These are phyloP conservation scores for Colletotrichum filicis DNA, from an alignment of 2,329 filamentous ascomycete species.

Conservation along the genomic window DNA sequence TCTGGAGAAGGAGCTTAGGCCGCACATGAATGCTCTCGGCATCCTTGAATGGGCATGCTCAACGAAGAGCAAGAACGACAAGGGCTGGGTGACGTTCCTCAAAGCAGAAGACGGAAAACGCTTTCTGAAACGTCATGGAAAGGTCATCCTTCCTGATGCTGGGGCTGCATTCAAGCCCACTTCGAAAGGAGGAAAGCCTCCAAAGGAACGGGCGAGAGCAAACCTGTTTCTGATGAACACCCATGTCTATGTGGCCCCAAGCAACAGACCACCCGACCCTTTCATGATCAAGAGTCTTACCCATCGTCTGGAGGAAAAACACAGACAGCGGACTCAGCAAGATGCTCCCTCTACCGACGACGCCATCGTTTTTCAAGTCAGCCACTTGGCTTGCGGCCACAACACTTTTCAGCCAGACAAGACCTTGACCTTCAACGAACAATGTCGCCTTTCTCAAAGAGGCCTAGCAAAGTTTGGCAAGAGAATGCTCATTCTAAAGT, in stretches of 20 bases:
- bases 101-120: slow-evolving; percentile 47
- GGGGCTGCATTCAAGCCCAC: not conserved
- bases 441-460: slow-evolving; percentile 46
- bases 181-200: not conserved
- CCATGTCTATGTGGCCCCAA: slow-evolving; percentile 44
- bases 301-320: slow-evolving; percentile 44
- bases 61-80: slow-evolving; percentile 48
- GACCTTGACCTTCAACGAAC: slow-evolving; percentile 56
- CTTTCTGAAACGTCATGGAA: slow-evolving; percentile 54
- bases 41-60: slow-evolving; percentile 57
- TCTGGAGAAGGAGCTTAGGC: slow-evolving; percentile 51
- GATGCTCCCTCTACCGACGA: slow-evolving; percentile 33
- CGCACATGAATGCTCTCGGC: slow-evolving; percentile 50
- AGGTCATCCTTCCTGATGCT: slow-evolving; percentile 35
- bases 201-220: slow-evolving; percentile 41
- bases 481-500: slow-evolving; percentile 52
- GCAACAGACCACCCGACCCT: slow-evolving; percentile 47
- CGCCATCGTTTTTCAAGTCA: slow-evolving; percentile 37
- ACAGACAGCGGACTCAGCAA: slow-evolving; percentile 36
- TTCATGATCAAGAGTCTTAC: slow-evolving; percentile 49
- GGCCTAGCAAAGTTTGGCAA: slow-evolving; percentile 55
- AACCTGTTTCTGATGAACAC: slow-evolving; percentile 44
- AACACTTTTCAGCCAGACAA: slow-evolving; percentile 51
- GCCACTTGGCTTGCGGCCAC: slow-evolving; percentile 54
- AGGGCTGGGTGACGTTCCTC: slow-evolving; percentile 57